These are phyloP conservation scores for Xerocomus nothofagi DNA, from an alignment of 1,284 basidiomycete species.

Conservation along the genomic window DNA sequence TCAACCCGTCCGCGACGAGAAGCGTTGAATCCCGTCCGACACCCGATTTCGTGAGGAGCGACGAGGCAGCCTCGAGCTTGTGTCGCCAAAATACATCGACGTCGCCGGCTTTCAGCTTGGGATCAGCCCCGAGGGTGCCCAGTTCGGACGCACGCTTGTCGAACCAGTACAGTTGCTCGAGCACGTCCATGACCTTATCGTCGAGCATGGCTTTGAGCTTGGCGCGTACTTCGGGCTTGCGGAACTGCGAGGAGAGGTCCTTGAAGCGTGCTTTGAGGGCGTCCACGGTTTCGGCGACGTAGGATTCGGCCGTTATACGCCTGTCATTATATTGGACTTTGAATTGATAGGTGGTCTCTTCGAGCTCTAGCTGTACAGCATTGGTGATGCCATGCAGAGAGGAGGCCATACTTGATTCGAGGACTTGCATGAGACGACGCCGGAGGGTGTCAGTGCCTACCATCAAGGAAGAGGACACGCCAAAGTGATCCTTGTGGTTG, in stretches of 20 bases:
- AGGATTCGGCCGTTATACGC: slow-evolving; percentile 91
- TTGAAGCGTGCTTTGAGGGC: slow-evolving; percentile 90
- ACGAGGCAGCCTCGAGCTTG: slow-evolving; percentile 91
- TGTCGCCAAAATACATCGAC: slow-evolving; percentile 94
- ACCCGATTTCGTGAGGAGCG: slow-evolving; percentile 92
- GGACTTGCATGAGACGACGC: slow-evolving; percentile 89
- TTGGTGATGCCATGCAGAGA: slow-evolving; percentile 95
- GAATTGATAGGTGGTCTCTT: slow-evolving; percentile 97
- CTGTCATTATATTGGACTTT: slow-evolving; percentile 99
- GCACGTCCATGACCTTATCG: slow-evolving; percentile 94
- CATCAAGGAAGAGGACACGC: slow-evolving; percentile 70
- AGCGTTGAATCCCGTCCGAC: slow-evolving; percentile 94
- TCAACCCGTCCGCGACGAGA: slow-evolving; percentile 93
- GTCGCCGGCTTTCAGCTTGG: slow-evolving; percentile 72
- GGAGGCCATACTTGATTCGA: slow-evolving; percentile 96
- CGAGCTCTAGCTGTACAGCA: slow-evolving; percentile 94
- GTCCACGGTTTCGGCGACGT: slow-evolving; percentile 97
- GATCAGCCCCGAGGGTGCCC: slow-evolving; percentile 67
- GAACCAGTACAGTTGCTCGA: slow-evolving; percentile 97
- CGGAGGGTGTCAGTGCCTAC: slow-evolving; percentile 90
- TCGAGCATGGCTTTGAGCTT: slow-evolving; percentile 93
- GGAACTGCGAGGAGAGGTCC: slow-evolving; percentile 82
- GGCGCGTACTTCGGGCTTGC: slow-evolving; percentile 84
- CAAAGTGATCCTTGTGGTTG: slow-evolving; percentile 71
- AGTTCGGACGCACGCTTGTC: slow-evolving; percentile 86